Percentiles rank a stretch among this genome's conserved stretches.
These are phyloP conservation scores for Grigorovia transvaalensis DNA, from an alignment of 805 yeast genomes.

Conservation along the genomic window DNA sequence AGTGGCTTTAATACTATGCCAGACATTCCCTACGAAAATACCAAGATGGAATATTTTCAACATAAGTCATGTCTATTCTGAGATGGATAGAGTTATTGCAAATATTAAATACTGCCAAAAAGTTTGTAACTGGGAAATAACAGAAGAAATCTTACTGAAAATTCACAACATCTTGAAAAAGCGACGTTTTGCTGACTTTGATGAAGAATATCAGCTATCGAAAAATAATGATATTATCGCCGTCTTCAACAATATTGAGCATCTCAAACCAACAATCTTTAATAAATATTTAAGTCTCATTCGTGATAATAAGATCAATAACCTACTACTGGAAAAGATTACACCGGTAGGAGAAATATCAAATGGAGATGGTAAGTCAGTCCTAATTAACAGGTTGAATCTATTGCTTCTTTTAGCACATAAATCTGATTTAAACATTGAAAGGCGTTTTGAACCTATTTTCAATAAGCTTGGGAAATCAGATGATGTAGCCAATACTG, in stretches of 20 bases:
- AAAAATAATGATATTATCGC: conserved; percentile 5
- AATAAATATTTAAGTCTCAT: conserved; percentile 18
- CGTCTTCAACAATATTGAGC: conserved; percentile 1
- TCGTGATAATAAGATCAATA: conserved; percentile 5
- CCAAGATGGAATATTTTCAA: conserved; percentile 17
- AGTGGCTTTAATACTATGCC: conserved; percentile 10
- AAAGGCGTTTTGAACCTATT: conserved; percentile 16
- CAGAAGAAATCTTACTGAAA: conserved; percentile 40
- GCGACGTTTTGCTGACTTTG: conserved; percentile 21
- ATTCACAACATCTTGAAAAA: conserved; percentile 18
- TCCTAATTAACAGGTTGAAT: conserved; percentile 22
- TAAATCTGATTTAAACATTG: conserved; percentile 14
- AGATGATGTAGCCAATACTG: conserved; percentile 1
- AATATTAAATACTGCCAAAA: conserved; percentile 14
- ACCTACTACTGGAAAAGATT: conserved; percentile 16
- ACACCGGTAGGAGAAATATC: conserved; percentile 23
- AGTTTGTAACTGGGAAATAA: conserved; percentile 28
- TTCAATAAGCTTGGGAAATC: conserved; percentile 9
- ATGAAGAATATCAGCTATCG: conserved; percentile 11
- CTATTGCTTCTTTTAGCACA: conserved; percentile 17
- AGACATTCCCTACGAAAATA: conserved; percentile 13
- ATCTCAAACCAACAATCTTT: conserved; percentile 10
- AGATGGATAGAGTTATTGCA: conserved; percentile 8
- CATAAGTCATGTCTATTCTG: conserved; percentile 6
- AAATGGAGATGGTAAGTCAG: conserved; percentile 9